Conservation (phyloP, 2,329 filamentous ascomycete species). For the Reticulascus tulasneorum region DNA sequence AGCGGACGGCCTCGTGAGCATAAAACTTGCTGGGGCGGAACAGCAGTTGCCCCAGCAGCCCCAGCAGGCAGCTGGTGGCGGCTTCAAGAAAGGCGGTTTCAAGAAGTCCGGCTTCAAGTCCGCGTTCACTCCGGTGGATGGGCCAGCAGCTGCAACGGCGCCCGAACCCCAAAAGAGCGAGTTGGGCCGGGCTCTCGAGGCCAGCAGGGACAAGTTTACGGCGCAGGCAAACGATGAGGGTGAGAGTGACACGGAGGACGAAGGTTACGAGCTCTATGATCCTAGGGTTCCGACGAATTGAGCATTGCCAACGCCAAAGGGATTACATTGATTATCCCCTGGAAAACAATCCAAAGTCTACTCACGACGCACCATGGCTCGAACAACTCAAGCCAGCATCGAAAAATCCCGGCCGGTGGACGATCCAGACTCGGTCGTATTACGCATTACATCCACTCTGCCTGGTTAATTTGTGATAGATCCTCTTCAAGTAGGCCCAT, state of each 20-base stretch:
- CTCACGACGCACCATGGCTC: not conserved
- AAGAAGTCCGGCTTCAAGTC: slow-evolving; percentile 83
- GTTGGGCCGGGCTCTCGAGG: slow-evolving; percentile 7
- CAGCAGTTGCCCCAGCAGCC: too few species aligned
- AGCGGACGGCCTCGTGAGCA: slow-evolving; percentile 64
- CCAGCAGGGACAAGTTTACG: slow-evolving; percentile 21
- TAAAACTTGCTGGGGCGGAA: slow-evolving; percentile 51
- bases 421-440: not conserved
- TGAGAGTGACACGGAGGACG: slow-evolving; percentile 65
- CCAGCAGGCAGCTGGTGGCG: slow-evolving; percentile 25
- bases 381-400: not conserved
- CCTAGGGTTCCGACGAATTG: slow-evolving; percentile 57
- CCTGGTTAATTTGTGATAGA: slow-evolving; percentile 35
- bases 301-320: slow-evolving; percentile 18
- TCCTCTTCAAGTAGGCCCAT: slow-evolving; percentile 63
- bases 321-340: not conserved
- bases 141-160: slow-evolving; percentile 19
- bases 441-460: not conserved
- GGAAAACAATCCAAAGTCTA: not conserved
- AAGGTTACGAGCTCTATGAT: slow-evolving; percentile 67
- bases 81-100: slow-evolving; percentile 67
- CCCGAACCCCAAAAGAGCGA: slow-evolving; percentile 15
- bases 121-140: slow-evolving; percentile 59
- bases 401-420: not conserved
- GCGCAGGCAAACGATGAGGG: slow-evolving; percentile 12